phyloP scores from a whole-genome alignment of 768 basidiomycete genomes.

The Lepiota venenata region DNA sequence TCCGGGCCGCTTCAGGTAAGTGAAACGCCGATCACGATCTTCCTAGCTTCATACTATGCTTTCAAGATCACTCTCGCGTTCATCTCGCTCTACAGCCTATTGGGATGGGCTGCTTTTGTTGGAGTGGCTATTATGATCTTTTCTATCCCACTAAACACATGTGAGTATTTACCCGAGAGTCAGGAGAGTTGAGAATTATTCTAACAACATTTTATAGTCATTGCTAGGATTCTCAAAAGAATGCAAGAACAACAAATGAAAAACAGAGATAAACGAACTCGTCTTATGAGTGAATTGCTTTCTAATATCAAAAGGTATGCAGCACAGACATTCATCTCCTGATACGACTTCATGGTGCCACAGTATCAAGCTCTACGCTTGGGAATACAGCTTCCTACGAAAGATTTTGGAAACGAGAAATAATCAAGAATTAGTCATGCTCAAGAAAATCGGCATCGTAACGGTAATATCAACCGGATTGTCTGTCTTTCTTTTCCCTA shows the following conservation, averaged over 20 bases:
- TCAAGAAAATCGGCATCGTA: slow-evolving; percentile 77
- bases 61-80: slow-evolving; percentile 81
- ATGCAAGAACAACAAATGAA: slow-evolving; percentile 94
- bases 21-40: background rate
- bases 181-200: background rate
- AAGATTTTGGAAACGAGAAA: slow-evolving; percentile 80
- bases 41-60: background rate
- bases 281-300: slow-evolving; percentile 91
- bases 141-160: slow-evolving; percentile 71
- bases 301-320: slow-evolving; percentile 81
- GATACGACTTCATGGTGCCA: too few relatives aligned
- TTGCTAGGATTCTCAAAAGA: slow-evolving; percentile 65
- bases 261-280: slow-evolving; percentile 79
- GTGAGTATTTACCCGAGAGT: slow-evolving; percentile 22
- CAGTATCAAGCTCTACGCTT: slow-evolving; percentile 89
- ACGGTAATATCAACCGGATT: slow-evolving; percentile 42
- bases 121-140: slow-evolving; percentile 89
- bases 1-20: slow-evolving; percentile 83
- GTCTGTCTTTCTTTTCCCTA: background rate
- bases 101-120: slow-evolving; percentile 90
- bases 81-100: slow-evolving; percentile 81
- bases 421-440: slow-evolving; percentile 75
- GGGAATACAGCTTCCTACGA: slow-evolving; percentile 89
- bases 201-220: slow-evolving; percentile 28
- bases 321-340: background rate